Conservation (phyloP, 257 asterid genomes). For the Marsdenia floribunda region DNA sequence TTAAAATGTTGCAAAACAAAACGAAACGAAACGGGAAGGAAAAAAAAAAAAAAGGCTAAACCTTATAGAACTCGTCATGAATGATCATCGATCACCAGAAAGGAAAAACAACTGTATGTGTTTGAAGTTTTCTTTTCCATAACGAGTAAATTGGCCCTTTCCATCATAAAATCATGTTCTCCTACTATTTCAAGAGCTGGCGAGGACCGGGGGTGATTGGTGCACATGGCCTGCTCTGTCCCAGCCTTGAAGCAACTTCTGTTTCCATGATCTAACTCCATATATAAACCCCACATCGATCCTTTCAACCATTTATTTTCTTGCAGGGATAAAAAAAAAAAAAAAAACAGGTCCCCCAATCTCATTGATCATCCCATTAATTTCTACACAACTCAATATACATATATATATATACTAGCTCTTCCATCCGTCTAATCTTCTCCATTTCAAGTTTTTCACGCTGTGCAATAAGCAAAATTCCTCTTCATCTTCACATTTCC, state of each 20-base stretch:
- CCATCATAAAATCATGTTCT: not conserved
- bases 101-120: not conserved
- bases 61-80: not conserved
- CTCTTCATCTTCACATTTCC: no score
- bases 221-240: constrained; percentile 4
- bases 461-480: no score
- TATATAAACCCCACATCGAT: not conserved
- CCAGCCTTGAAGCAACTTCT: not conserved
- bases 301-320: not conserved
- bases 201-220: not conserved
- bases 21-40: no score
- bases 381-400: not conserved
- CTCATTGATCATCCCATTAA: not conserved
- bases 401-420: no score
- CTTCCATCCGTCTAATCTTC: no score
- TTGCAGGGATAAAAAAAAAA: not conserved
- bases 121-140: not conserved
- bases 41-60: no score
- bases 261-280: not conserved
- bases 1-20: no score
- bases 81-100: not conserved
- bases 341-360: constrained; percentile 7
- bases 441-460: no score
- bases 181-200: not conserved
- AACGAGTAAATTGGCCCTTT: not conserved